A percentile compares a stretch with the other conserved stretches of the same genome.
phyloP scores from a whole-genome alignment of 495 filamentous ascomycete species.

The Neurospora sp. region DNA sequence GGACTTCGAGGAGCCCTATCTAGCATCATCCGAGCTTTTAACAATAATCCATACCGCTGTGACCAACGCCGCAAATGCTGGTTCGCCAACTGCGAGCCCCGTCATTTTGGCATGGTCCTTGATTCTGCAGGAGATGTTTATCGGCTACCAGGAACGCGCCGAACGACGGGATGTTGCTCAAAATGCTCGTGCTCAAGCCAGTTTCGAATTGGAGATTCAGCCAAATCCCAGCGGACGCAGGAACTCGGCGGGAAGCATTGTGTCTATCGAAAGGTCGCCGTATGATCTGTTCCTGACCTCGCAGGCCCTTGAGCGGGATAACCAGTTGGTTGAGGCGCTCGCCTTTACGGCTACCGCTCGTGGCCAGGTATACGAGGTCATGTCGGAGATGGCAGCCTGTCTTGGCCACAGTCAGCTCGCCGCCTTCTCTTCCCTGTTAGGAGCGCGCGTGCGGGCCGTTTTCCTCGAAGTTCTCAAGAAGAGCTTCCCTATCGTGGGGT shows the following conservation, averaged over 20 bases:
- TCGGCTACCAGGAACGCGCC: conserved; percentile 46
- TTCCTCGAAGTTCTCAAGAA: conserved; percentile 58
- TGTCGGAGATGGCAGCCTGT: conserved; percentile 44
- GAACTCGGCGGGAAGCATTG: conserved; percentile 41
- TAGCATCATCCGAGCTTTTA: conserved; percentile 51
- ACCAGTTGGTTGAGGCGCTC: conserved; percentile 24
- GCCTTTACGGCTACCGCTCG: conserved; percentile 43
- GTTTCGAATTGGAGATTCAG: conserved; percentile 34
- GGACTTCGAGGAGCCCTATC: conserved; percentile 44
- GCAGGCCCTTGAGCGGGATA: conserved; percentile 30
- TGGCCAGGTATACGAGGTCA: conserved; percentile 50
- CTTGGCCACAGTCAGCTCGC: conserved; percentile 35
- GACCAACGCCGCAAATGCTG: conserved; percentile 34
- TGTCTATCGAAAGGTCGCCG: conserved; percentile 37
- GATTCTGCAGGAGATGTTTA: conserved; percentile 57
- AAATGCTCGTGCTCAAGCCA: conserved; percentile 50
- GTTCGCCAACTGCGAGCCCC: conserved; percentile 47
- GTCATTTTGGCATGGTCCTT: conserved; percentile 69
- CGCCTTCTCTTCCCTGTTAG: conserved; percentile 36
- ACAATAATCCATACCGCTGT: conserved; percentile 56
- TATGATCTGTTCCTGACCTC: conserved; percentile 39
- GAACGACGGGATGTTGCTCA: conserved; percentile 53
- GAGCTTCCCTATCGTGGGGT: conserved; percentile 48
- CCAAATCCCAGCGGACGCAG: conserved; percentile 27
- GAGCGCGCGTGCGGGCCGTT: conserved; percentile 43